Evolutionary conservation across 257 asterid species (phyloP).

Genomic region (Nicotiana otophora): DNA sequence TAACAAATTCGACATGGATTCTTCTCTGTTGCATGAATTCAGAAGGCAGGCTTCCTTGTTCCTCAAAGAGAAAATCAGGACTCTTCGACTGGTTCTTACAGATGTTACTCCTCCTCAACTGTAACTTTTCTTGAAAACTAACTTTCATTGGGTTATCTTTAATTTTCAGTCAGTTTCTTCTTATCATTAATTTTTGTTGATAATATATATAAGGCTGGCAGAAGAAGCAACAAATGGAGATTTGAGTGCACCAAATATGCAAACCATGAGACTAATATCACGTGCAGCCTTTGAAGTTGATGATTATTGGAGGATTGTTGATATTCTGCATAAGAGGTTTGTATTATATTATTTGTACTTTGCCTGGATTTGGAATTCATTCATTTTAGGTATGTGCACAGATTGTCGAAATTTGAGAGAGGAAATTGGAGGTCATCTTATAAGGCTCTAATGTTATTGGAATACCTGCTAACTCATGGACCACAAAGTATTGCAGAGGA

Average conservation of each 20-base stretch:
- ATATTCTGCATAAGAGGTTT: conserved; percentile 62
- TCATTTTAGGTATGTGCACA: conserved; percentile 10
- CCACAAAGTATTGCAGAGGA: conserved; percentile 72
- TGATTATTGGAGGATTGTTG: conserved; percentile 73
- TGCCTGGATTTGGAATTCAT: not conserved
- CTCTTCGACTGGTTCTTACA: conserved; percentile 67
- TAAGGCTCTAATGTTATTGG: conserved; percentile 53
- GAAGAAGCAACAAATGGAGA: conserved; percentile 68
- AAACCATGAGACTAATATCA: conserved; percentile 56
- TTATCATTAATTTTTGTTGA: not conserved
- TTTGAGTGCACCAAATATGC: conserved; percentile 41
- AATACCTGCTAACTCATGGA: conserved; percentile 76
- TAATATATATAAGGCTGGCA: conserved; percentile 37
- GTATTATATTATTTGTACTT: not conserved
- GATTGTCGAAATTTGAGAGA: conserved; percentile 51
- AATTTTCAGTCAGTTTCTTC: not conserved
- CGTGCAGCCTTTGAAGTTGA: conserved; percentile 86
- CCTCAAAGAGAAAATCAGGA: conserved; percentile 71
- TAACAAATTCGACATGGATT: conserved; percentile 12
- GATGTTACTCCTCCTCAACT: conserved; percentile 69
- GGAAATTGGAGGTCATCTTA: conserved; percentile 66
- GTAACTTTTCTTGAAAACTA: conserved; percentile 28
- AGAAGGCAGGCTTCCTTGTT: conserved; percentile 78
- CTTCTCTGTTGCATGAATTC: conserved; percentile 53
- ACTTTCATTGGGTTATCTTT: not conserved